phyloP scores from a whole-genome alignment of 225 moss, liverwort and hornwort genomes.

The Pseudisothecium myosuroides region DNA sequence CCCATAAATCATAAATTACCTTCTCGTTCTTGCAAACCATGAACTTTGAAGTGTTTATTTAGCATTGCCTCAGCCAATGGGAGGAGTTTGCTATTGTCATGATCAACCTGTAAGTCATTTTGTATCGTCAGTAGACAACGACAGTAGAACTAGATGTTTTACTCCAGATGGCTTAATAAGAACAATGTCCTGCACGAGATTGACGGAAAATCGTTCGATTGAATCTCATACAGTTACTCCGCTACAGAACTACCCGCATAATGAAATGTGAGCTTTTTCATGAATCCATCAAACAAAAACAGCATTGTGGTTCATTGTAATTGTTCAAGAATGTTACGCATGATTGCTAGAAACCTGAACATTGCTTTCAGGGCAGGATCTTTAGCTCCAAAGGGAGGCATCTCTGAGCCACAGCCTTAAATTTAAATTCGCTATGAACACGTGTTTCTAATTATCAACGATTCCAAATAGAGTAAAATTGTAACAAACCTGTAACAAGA shows the following conservation, averaged over 20 bases:
- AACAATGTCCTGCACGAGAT: neutral
- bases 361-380: neutral
- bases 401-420: neutral
- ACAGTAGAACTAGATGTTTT: neutral
- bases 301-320: neutral
- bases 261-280: neutral
- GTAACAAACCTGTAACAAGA: constrained; percentile 57
- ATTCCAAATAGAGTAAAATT: neutral
- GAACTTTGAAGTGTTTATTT: constrained; percentile 59
- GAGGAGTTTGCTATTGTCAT: constrained; percentile 41
- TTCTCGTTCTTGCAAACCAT: constrained; percentile 76
- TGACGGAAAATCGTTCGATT: neutral
- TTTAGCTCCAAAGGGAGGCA: neutral
- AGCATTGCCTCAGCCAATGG: constrained; percentile 82
- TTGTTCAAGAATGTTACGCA: neutral
- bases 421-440: neutral
- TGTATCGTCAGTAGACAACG: neutral
- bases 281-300: neutral
- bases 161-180: neutral
- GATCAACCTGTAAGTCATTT: constrained; percentile 16
- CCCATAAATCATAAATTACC: constrained; percentile 23
- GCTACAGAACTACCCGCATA: neutral
- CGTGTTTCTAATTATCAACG: neutral
- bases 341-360: neutral
- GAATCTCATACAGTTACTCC: neutral